Evolutionary conservation across 768 basidiomycete species (phyloP).

Genomic region (Trametes elegans): DNA sequence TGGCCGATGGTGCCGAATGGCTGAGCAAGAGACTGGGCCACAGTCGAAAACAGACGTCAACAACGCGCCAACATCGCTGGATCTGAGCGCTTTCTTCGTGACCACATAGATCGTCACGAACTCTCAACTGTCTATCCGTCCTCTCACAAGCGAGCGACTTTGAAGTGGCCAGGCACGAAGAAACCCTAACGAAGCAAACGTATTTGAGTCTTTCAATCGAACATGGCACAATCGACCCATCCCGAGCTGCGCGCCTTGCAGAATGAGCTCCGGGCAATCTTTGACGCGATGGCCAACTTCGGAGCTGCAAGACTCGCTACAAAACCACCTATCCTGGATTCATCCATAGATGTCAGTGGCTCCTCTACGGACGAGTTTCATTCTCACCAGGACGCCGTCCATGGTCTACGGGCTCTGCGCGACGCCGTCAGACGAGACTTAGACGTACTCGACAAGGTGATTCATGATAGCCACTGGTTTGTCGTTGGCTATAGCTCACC

Average conservation of each 20-base stretch:
- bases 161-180: no score
- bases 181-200: no score
- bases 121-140: no score
- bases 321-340: slow-evolving; percentile 36
- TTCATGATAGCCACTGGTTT: neutral
- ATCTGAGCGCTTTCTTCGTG: neutral
- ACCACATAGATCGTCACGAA: no score
- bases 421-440: slow-evolving; percentile 45
- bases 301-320: slow-evolving; percentile 17
- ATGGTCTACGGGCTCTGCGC: slow-evolving; percentile 40
- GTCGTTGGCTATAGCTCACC: neutral
- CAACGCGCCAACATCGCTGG: neutral
- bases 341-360: slow-evolving; percentile 27
- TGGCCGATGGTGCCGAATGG: neutral
- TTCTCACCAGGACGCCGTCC: slow-evolving; percentile 27
- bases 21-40: neutral
- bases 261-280: slow-evolving; percentile 27
- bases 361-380: slow-evolving; percentile 11
- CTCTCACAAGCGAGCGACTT: no score
- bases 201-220: no score
- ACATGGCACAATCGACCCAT: slow-evolving; percentile 15
- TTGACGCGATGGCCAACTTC: slow-evolving; percentile 27
- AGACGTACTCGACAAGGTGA: slow-evolving; percentile 41
- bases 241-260: slow-evolving; percentile 26
- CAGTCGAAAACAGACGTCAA: neutral